Evolutionary conservation across 345 rosid genomes (phyloP).

Genomic region (Citrus inodora): DNA sequence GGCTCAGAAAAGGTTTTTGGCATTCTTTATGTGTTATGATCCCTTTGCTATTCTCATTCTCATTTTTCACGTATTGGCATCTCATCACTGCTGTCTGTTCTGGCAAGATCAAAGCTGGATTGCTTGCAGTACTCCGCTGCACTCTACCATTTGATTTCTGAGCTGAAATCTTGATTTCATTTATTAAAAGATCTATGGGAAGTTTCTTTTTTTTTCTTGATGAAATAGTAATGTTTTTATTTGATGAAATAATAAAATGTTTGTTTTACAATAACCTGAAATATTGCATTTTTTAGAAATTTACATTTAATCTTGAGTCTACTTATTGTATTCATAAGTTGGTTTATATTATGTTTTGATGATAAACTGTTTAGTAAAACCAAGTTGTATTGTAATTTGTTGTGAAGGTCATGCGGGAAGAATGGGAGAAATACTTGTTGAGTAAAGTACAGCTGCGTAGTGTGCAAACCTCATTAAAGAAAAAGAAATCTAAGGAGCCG

Average conservation of each 20-base stretch:
- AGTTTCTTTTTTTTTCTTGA: not conserved
- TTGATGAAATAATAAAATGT: not conserved
- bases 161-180: not conserved
- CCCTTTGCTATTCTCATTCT: not conserved
- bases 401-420: slow-evolving; percentile 83
- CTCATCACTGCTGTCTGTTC: not conserved
- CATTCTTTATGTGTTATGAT: not conserved
- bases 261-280: not conserved
- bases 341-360: not conserved
- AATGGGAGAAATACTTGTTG: slow-evolving; percentile 87
- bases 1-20: slow-evolving; percentile 58
- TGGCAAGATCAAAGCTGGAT: not conserved
- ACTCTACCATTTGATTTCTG: not conserved
- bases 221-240: not conserved
- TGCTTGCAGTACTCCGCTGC: slow-evolving; percentile 1
- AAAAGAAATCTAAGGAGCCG: slow-evolving; percentile 70
- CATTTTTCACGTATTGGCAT: not conserved
- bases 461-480: slow-evolving; percentile 54
- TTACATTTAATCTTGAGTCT: not conserved
- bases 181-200: not conserved
- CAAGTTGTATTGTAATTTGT: not conserved
- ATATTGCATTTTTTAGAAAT: not conserved
- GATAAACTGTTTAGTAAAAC: not conserved
- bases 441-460: slow-evolving; percentile 77
- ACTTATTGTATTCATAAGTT: not conserved